phyloP scores from a whole-genome alignment of 176 grass and related monocot species.

The Carex parvula region DNA sequence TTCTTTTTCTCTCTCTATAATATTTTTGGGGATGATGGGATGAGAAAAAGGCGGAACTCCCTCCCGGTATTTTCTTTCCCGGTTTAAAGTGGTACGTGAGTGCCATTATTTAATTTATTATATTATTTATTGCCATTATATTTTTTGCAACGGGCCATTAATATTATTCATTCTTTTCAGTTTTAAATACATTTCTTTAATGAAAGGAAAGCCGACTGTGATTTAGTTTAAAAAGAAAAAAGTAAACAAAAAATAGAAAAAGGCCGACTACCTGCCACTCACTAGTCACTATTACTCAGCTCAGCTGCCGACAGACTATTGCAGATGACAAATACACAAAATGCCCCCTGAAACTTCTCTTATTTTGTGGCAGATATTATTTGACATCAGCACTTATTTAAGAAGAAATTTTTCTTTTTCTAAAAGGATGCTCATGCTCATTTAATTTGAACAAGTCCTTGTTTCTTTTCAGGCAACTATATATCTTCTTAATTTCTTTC shows the following conservation, averaged over 20 bases:
- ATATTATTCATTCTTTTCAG: background rate
- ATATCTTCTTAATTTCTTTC: background rate
- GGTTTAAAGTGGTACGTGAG: conserved; percentile 24
- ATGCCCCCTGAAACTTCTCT: background rate
- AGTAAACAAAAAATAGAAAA: background rate
- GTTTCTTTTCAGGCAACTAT: background rate
- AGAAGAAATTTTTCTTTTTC: background rate
- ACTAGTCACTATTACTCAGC: background rate
- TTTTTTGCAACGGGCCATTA: background rate
- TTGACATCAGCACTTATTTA: background rate
- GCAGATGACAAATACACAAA: background rate
- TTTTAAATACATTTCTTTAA: background rate
- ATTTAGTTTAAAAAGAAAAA: background rate
- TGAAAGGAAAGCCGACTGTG: background rate
- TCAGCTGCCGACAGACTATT: background rate
- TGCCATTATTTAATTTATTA: background rate
- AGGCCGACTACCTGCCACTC: background rate
- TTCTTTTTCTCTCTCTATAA: background rate
- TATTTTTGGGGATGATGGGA: background rate
- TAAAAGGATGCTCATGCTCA: background rate
- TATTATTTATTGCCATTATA: background rate
- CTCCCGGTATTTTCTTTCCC: conserved; percentile 29
- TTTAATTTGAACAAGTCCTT: background rate
- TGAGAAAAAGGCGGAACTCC: background rate
- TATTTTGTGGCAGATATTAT: background rate